Base-by-base conservation (phyloP, 345 rosid genomes). In the Punica granatum region DNA sequence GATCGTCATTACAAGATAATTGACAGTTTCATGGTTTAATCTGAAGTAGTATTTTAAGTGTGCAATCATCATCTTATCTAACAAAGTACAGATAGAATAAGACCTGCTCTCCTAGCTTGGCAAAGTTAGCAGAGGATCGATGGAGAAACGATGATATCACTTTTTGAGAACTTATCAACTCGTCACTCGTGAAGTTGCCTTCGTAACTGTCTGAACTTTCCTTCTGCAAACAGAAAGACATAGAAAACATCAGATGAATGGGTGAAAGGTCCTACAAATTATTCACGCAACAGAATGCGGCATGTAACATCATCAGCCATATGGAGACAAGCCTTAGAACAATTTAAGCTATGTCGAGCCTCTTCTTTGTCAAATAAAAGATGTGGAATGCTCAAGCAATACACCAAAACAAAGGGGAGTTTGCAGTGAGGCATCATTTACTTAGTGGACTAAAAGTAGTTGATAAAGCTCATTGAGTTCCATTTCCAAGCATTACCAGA, bases 71-170 rank as follows among this genome's bases (percentile, higher is more conserved):
- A n/a, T n/a, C n/a, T n/a, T 4, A 37, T 4, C 6, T 4, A 63
- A 36, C 35, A 64, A 42, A 26, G 46, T 60, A 69, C 32, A 19
- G 53, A 32, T 21, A 63, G 69, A 69, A 30, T 54, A 16, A 54
- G 58, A 87, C 96, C 96, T 90, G 98, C 64, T 93, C 97, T 42
- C 98, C 96, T 70, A 93, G 80, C 78, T 89, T 93, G 1, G 98
- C 46, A 41, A 91, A 91, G 76, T 89, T 87, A 48, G 96, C 96
- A 1, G 96, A 90, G 90, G 73, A 93, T 93, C 3, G 96, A 93
- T 37, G 96, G 97, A 76, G 97, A 90, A 63, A 93, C 92, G 41
- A 93, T 84, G 63, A 93, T 77, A 75, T 93, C 92, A 42, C 82
- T 88, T 80, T 93, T 93, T 13, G 94, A 93, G 90, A 82, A 93